phyloP scores from a whole-genome alignment of 768 basidiomycete species.

The Hypholoma fasciculare region DNA sequence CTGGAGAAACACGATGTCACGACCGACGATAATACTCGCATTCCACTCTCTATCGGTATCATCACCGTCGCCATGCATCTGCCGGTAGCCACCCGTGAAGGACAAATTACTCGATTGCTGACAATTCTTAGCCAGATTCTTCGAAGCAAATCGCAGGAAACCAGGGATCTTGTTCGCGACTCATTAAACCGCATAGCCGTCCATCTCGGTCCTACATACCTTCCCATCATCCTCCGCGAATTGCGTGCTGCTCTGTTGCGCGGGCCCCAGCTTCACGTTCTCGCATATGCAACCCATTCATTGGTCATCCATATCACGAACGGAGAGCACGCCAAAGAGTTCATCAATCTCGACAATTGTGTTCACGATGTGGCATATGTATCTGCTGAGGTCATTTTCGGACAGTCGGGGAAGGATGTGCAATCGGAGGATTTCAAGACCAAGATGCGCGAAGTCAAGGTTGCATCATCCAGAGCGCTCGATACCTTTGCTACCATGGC shows the following conservation, averaged over 20 bases:
- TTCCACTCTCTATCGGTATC: constrained; percentile 87
- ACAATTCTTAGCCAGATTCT: constrained; percentile 88
- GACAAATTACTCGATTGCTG: constrained; percentile 74
- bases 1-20: constrained; percentile 79
- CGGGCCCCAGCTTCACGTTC: constrained; percentile 92
- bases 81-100: constrained; percentile 58
- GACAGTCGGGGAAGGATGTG: constrained; percentile 89
- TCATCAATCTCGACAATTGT: constrained; percentile 70
- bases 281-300: constrained; percentile 83
- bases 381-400: constrained; percentile 89
- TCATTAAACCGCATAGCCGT: constrained; percentile 80
- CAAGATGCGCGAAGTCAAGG: constrained; percentile 88
- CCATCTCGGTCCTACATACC: constrained; percentile 69
- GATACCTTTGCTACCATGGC: constrained; percentile 86
- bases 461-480: constrained; percentile 78
- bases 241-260: constrained; percentile 82
- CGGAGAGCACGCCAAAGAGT: constrained; percentile 50
- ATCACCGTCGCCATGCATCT: constrained; percentile 82
- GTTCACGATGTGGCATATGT: constrained; percentile 80
- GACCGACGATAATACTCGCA: constrained; percentile 81
- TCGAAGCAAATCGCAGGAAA: constrained; percentile 93
- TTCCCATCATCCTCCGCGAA: constrained; percentile 75
- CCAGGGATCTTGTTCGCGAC: constrained; percentile 82
- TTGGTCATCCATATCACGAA: constrained; percentile 81
- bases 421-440: constrained; percentile 91